A percentile compares a stretch with the other conserved stretches of the same genome.
phyloP scores from a whole-genome alignment of 139 green algal genomes.

The Chlorella vulgaris region DNA sequence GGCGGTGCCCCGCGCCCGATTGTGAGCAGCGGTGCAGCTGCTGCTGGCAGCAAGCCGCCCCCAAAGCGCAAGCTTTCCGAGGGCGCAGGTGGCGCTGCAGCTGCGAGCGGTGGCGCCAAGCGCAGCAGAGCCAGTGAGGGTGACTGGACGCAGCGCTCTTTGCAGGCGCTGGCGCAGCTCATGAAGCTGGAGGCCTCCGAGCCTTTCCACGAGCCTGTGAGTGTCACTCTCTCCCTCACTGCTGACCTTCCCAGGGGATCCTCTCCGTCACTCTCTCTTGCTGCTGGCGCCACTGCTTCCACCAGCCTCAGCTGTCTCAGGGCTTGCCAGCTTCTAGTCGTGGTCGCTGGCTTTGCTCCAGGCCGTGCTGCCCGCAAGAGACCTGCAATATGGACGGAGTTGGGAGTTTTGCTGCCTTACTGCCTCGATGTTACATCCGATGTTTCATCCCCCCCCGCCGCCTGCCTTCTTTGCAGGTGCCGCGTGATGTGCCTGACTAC shows the following conservation, averaged over 20 bases:
- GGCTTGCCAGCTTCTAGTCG: no score
- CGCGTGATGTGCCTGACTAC: constrained; percentile 30
- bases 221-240: no score
- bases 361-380: no score
- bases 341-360: background rate
- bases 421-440: no score
- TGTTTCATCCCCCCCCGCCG: no score
- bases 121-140: background rate
- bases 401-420: no score
- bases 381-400: no score
- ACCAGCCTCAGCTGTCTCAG: no score
- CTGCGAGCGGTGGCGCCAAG: background rate
- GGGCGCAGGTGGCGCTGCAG: background rate
- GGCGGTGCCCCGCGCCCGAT: no score
- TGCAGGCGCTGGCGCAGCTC: constrained; percentile 20
- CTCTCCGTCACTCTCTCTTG: no score
- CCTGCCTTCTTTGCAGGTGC: constrained; percentile 12
- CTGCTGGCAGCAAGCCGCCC: background rate
- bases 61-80: background rate
- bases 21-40: no score
- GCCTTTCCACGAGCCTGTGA: constrained; percentile 41
- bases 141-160: constrained; percentile 25
- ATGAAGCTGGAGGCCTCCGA: constrained; percentile 23
- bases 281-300: background rate
- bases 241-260: background rate